A percentile compares a stretch with the other conserved stretches of the same genome.
These are phyloP conservation scores for Novymonas esmeraldas DNA, from an alignment of 208 protist species.

Conservation along the genomic window DNA sequence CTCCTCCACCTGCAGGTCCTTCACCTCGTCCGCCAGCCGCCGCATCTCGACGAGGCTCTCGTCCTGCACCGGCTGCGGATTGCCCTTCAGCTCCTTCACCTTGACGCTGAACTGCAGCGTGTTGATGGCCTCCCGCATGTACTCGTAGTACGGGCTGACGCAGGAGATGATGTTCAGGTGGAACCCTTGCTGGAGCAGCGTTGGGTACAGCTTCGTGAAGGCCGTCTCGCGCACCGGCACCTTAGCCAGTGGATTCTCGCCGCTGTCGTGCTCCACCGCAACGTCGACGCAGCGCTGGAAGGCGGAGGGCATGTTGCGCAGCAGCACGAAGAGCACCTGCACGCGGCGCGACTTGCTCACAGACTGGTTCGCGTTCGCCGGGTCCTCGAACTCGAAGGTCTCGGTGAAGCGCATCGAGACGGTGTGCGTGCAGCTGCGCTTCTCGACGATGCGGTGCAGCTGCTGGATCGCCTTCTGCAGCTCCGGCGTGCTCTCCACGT, in stretches of 20 bases:
- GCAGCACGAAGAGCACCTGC: slow-evolving; percentile 72
- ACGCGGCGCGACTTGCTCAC: slow-evolving; percentile 79
- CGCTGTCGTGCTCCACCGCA: slow-evolving; percentile 84
- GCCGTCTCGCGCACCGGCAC: slow-evolving; percentile 82
- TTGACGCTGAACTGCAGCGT: slow-evolving; percentile 69
- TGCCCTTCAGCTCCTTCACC: slow-evolving; percentile 57
- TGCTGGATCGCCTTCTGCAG: slow-evolving; percentile 50
- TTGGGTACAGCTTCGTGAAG: slow-evolving; percentile 75
- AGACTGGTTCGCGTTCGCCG: slow-evolving; percentile 63
- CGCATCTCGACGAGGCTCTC: slow-evolving; percentile 83
- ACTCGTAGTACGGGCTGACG: slow-evolving; percentile 85
- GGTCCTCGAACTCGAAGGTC: slow-evolving; percentile 84
- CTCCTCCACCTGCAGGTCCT: slow-evolving; percentile 68
- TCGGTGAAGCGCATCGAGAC: slow-evolving; percentile 82
- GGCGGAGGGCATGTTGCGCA: slow-evolving; percentile 73
- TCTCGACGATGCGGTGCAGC: slow-evolving; percentile 44
- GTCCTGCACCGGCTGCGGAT: slow-evolving; percentile 70
- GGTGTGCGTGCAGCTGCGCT: slow-evolving; percentile 76
- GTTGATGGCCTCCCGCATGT: slow-evolving; percentile 71
- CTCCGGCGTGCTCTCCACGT: slow-evolving; percentile 38
- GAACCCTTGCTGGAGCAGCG: slow-evolving; percentile 77
- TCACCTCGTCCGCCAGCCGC: slow-evolving; percentile 79
- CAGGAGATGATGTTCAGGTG: slow-evolving; percentile 73
- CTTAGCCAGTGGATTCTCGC: slow-evolving; percentile 84
- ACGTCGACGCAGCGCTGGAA: slow-evolving; percentile 88